Conservation (phyloP, 1,284 basidiomycete genomes). For the Mycosarcoma mackinlayi region DNA sequence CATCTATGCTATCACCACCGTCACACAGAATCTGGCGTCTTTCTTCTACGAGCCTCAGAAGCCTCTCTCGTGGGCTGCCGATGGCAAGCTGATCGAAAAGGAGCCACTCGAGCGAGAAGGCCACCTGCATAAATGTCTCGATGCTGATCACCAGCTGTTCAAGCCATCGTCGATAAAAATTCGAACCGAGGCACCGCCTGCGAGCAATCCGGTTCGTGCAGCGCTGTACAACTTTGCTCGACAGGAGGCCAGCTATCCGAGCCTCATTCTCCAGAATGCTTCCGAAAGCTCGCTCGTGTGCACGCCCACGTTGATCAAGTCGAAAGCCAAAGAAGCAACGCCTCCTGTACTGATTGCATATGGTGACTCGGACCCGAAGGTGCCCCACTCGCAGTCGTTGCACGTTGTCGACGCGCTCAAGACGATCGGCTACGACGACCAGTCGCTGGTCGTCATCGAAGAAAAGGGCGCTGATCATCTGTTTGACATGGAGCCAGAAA, state of each 20-base stretch:
- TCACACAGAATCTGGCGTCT: slow-evolving; percentile 25
- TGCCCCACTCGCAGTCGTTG: slow-evolving; percentile 48
- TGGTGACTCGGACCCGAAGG: slow-evolving; percentile 47
- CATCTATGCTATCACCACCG: slow-evolving; percentile 55
- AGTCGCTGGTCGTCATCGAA: slow-evolving; percentile 20
- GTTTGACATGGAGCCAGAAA: slow-evolving; percentile 45
- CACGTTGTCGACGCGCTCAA: slow-evolving; percentile 45
- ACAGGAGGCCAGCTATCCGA: slow-evolving; percentile 49
- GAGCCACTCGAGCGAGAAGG: slow-evolving; percentile 26
- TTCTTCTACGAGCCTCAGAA: slow-evolving; percentile 49
- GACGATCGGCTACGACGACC: slow-evolving; percentile 23
- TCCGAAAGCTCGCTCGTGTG: slow-evolving; percentile 27
- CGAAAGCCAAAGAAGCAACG: neutral
- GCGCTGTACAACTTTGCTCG: slow-evolving; percentile 53
- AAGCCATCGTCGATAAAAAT: slow-evolving; percentile 18
- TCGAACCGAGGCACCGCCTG: slow-evolving; percentile 42
- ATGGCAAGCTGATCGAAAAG: slow-evolving; percentile 30
- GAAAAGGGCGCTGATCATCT: slow-evolving; percentile 45
- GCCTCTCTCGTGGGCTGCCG: slow-evolving; percentile 49
- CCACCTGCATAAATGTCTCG: slow-evolving; percentile 33
- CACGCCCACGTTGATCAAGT: slow-evolving; percentile 34
- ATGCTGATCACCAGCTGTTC: slow-evolving; percentile 19
- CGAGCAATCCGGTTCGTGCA: slow-evolving; percentile 37
- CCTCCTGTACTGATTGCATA: slow-evolving; percentile 45
- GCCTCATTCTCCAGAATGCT: slow-evolving; percentile 28